Evolutionary conservation across 441 rosid species (phyloP).

Genomic region (Gossypium gossypioides): DNA sequence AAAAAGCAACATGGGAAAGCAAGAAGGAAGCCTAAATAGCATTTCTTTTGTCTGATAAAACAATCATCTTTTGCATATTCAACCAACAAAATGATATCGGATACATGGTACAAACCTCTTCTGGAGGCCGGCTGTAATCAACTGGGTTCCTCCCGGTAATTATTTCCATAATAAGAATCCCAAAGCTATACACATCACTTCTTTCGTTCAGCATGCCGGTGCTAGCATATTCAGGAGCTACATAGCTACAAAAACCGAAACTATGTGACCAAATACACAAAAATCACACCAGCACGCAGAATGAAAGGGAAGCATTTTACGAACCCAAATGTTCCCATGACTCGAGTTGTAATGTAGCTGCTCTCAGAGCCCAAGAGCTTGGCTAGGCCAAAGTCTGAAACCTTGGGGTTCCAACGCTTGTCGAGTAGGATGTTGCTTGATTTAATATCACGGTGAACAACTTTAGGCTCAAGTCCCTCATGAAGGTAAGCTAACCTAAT

Average conservation of each 20-base stretch:
- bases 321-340: slow-evolving; percentile 72
- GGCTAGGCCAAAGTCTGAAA: slow-evolving; percentile 66
- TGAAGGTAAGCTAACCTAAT: slow-evolving; percentile 51
- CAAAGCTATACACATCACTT: slow-evolving; percentile 63
- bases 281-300: neutral
- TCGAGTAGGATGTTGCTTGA: slow-evolving; percentile 60
- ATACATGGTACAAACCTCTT: slow-evolving; percentile 30
- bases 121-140: slow-evolving; percentile 47
- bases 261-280: neutral
- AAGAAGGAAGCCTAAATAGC: neutral
- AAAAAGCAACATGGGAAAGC: neutral
- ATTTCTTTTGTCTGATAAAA: neutral
- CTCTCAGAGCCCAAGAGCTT: slow-evolving; percentile 53
- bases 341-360: slow-evolving; percentile 63
- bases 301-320: slow-evolving; percentile 12
- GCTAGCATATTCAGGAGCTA: slow-evolving; percentile 66
- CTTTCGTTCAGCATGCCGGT: slow-evolving; percentile 65
- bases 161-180: slow-evolving; percentile 58
- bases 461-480: slow-evolving; percentile 65
- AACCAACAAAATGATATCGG: neutral
- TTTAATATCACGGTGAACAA: slow-evolving; percentile 58
- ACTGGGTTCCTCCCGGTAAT: slow-evolving; percentile 58
- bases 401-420: slow-evolving; percentile 55
- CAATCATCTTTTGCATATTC: neutral
- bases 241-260: slow-evolving; percentile 32